Conservation (phyloP, 106 monocot species). For the Posidonia australis region DNA sequence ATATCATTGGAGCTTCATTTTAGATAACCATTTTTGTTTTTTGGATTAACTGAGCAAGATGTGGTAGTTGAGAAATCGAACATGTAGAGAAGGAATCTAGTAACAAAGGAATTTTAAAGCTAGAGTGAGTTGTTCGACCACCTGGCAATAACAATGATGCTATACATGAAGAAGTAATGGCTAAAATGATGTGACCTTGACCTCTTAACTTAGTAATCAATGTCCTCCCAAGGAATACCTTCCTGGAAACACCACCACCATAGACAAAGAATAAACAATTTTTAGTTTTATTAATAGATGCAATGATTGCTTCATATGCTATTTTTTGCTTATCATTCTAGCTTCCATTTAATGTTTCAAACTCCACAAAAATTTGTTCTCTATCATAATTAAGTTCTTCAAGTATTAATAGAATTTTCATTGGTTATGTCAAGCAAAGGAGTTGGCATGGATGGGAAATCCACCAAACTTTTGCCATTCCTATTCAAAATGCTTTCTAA, state of each 20-base stretch:
- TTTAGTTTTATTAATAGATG: background rate
- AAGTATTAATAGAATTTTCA: background rate
- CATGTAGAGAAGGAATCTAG: background rate
- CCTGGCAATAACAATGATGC: conserved; percentile 9
- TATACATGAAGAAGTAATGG: conserved; percentile 9
- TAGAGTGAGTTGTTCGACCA: conserved; percentile 15
- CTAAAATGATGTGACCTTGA: background rate
- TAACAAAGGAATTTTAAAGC: conserved; percentile 11
- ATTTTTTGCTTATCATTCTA: no score
- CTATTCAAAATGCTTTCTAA: no score
- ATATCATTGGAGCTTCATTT: conserved; percentile 25
- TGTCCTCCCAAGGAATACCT: conserved; percentile 14
- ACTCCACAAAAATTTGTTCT: background rate
- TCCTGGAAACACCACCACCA: conserved; percentile 5
- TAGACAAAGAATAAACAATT: conserved; percentile 9
- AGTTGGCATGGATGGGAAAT: no score
- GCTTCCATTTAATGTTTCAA: background rate
- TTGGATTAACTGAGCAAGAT: conserved; percentile 2
- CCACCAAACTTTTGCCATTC: no score
- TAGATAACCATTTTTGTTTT: conserved; percentile 9
- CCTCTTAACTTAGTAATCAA: background rate
- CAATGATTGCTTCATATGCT: background rate
- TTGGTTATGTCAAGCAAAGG: background rate
- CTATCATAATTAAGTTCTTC: background rate
- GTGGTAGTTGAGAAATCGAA: background rate